Conservation (phyloP, 306 rosid genomes). For the Prosopis cineraria region DNA sequence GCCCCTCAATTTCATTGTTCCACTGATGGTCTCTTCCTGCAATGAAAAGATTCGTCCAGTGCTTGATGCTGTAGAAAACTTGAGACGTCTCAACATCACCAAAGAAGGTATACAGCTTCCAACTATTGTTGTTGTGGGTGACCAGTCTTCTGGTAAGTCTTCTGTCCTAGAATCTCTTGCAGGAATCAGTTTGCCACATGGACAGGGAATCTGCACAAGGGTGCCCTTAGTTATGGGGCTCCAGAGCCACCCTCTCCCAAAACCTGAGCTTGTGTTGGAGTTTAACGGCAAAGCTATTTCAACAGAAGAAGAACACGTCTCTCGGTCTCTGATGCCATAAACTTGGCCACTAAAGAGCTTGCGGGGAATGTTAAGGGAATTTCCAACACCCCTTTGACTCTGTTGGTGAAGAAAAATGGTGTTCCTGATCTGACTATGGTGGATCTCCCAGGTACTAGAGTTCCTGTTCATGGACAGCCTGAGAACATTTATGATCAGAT, state of each 20-base stretch:
- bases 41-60: constrained; percentile 49
- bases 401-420: constrained; percentile 54
- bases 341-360: constrained; percentile 47
- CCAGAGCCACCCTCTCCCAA: constrained; percentile 34
- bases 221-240: constrained; percentile 62
- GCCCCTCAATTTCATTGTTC: not conserved
- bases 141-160: constrained; percentile 47
- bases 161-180: constrained; percentile 58
- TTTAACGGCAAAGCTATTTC: constrained; percentile 32
- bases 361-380: constrained; percentile 54
- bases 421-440: constrained; percentile 65
- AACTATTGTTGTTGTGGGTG: constrained; percentile 56
- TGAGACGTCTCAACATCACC: constrained; percentile 41
- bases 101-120: constrained; percentile 61
- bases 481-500: constrained; percentile 65
- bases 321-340: constrained; percentile 51
- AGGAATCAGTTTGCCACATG: constrained; percentile 57
- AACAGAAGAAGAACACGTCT: constrained; percentile 38
- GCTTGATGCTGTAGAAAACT: constrained; percentile 49
- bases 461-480: constrained; percentile 67
- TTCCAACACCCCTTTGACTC: constrained; percentile 49
- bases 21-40: constrained; percentile 39
- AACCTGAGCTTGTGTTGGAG: constrained; percentile 47
- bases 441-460: constrained; percentile 71
- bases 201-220: constrained; percentile 71